Evolutionary conservation across 495 filamentous ascomycete species (phyloP), one percentile per base, ranked within the genome.

Genomic region (Emericellopsis terricola): DNA sequence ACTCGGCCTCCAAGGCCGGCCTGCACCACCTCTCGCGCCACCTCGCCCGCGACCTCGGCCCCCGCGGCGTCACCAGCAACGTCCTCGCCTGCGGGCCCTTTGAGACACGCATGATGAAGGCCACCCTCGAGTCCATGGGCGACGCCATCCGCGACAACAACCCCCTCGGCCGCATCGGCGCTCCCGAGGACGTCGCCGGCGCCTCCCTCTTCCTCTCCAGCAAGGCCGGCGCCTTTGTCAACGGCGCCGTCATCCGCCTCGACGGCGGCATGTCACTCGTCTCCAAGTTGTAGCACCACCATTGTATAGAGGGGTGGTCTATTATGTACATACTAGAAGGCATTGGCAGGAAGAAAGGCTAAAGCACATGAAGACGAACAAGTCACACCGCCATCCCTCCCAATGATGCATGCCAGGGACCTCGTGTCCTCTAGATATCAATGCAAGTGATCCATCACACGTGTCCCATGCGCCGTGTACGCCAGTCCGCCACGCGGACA

Each of bases 31-130:
- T 89, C 37, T 68, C 60, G 31, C 59, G 77, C n/a, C 73, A 78
- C 37, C 56, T 89, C 33, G 78, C 79, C 1, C 61, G 63, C 31
- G 74, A 82, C 53, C 56, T 85, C 13, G 78, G 81, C 6, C 69
- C 60, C 36, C 58, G 76, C 27, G 64, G 73, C 40, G 69, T 89
- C 36, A 85, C 53, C 28, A 45, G 41, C 40, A 57, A 57, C 30
- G 47, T 42, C 26, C 37, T 87, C 34, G 81, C 81, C 20, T 85
- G 79, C 42, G 80, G 81, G 8, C 79, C 80, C 10, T 87, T 87
- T 43, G 62, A 81, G 47, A 78, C 71, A 39, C 82, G 81, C 56
- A 87, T 85, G 80, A 84, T 83, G 80, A 70, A 69, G 8, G 71
- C 66, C 27, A 81, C 77, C 27, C 50, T 85, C 34, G 54, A 71